Conservation (phyloP, 345 rosid genomes). For the Cardamine occulta region DNA sequence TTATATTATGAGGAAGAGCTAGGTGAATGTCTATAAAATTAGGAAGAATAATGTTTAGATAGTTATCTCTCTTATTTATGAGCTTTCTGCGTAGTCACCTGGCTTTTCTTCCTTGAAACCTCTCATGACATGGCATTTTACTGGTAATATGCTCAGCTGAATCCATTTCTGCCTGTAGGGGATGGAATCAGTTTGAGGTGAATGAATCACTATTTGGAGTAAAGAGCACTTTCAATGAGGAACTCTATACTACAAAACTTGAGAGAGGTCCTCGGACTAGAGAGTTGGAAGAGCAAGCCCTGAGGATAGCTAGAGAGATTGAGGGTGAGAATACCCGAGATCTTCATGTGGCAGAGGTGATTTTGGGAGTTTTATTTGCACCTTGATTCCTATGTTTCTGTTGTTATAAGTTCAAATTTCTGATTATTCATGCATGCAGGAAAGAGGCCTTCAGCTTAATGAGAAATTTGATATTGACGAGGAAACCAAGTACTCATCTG, state of each 20-base stretch:
- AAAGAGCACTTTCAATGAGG: constrained; percentile 84
- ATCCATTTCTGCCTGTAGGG: constrained; percentile 46
- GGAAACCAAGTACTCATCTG: constrained; percentile 87
- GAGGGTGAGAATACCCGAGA: constrained; percentile 85
- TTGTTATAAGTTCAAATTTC: constrained; percentile 4
- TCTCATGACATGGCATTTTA: constrained; percentile 1
- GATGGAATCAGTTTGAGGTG: constrained; percentile 88
- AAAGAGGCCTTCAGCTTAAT: constrained; percentile 72
- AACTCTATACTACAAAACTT: constrained; percentile 87
- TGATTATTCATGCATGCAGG: constrained; percentile 53
- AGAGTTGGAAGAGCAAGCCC: constrained; percentile 78
- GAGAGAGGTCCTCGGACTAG: constrained; percentile 64
- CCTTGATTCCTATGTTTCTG: constrained; percentile 1
- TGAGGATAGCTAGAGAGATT: constrained; percentile 87
- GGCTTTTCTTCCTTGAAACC: constrained; percentile 28
- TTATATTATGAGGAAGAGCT: constrained; percentile 25
- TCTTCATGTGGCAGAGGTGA: constrained; percentile 93
- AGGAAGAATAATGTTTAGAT: constrained; percentile 1
- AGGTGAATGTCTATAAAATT: constrained; percentile 5
- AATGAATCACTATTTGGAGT: constrained; percentile 84
- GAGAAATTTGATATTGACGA: constrained; percentile 72
- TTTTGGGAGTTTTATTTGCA: constrained; percentile 21
- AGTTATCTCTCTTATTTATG: background rate
- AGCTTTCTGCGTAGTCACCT: constrained; percentile 17
- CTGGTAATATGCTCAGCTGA: constrained; percentile 31